Percentiles rank a stretch among this genome's conserved stretches.
Evolutionary conservation across 129 eudicot species (phyloP).

Genomic region (Helianthus tuberosus): DNA sequence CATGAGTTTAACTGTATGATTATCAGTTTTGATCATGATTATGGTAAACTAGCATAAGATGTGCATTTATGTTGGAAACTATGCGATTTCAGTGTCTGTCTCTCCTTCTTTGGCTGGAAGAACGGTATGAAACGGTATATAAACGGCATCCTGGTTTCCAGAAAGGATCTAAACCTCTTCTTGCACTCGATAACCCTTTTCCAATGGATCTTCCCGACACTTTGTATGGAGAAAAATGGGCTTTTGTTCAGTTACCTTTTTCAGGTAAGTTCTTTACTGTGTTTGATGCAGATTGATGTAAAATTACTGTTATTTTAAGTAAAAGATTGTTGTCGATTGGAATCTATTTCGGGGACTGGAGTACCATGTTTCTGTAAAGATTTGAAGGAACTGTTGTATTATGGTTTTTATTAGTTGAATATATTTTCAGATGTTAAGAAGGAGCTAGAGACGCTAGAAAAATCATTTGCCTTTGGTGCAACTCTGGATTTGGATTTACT

Average conservation of each 20-base stretch:
- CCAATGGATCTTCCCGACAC: constrained; percentile 94
- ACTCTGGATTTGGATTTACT: constrained; percentile 85
- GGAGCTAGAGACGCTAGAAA: constrained; percentile 59
- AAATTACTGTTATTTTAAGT: neutral
- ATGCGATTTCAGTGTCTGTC: constrained; percentile 71
- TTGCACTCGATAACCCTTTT: constrained; percentile 87
- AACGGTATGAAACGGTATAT: constrained; percentile 83
- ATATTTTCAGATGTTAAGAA: constrained; percentile 62
- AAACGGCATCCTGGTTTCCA: constrained; percentile 90
- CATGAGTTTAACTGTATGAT: neutral
- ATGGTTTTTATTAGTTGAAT: constrained; percentile 9
- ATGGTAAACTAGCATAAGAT: neutral
- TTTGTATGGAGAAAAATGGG: constrained; percentile 94
- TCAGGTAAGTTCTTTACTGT: constrained; percentile 53
- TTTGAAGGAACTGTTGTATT: neutral
- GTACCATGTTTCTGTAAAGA: neutral
- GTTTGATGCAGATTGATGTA: neutral
- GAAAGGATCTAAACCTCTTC: constrained; percentile 87
- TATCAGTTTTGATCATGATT: neutral
- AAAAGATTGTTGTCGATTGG: neutral
- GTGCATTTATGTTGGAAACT: constrained; percentile 4
- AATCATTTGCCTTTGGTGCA: constrained; percentile 70
- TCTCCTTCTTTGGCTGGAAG: constrained; percentile 90
- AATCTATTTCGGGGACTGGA: neutral
- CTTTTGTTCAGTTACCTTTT: constrained; percentile 92